Evolutionary conservation across 495 filamentous ascomycete species (phyloP).

Genomic region (Aspergillus indologenus): DNA sequence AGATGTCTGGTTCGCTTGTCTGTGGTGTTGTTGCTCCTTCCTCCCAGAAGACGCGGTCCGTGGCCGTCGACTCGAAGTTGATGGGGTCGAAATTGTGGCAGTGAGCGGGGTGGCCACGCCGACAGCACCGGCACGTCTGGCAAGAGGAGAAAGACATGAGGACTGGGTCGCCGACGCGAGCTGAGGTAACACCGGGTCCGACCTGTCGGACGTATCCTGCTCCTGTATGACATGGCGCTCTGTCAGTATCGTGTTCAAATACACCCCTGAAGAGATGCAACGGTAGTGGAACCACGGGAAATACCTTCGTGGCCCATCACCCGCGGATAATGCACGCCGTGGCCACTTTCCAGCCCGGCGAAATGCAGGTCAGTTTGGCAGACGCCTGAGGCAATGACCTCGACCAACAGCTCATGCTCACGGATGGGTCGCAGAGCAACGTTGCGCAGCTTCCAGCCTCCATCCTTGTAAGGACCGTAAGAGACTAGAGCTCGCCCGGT

Average conservation of each 20-base stretch:
- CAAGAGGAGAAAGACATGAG: slow-evolving; percentile 40
- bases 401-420: slow-evolving; percentile 32
- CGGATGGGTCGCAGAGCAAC: slow-evolving; percentile 26
- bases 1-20: slow-evolving; percentile 13
- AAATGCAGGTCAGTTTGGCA: slow-evolving; percentile 39
- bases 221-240: slow-evolving; percentile 20
- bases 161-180: slow-evolving; percentile 42
- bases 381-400: slow-evolving; percentile 39
- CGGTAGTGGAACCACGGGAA: background rate
- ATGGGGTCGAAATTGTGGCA: slow-evolving; percentile 32
- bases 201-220: slow-evolving; percentile 41
- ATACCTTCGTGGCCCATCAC: slow-evolving; percentile 25
- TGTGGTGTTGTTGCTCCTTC: slow-evolving; percentile 5
- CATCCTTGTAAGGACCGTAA: slow-evolving; percentile 14
- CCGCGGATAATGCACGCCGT: slow-evolving; percentile 20
- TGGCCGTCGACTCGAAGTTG: slow-evolving; percentile 22
- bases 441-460: slow-evolving; percentile 20
- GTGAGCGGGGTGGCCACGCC: slow-evolving; percentile 14
- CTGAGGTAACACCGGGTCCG: slow-evolving; percentile 34
- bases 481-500: slow-evolving; percentile 15
- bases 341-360: slow-evolving; percentile 8
- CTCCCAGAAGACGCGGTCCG: slow-evolving; percentile 19
- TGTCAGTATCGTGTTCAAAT: background rate
- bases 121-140: slow-evolving; percentile 24
- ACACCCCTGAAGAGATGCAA: background rate